Evolutionary conservation across 352 stramenopile species (phyloP), one percentile per base, ranked within the genome.

Genomic region (Blastocystis sp.): DNA sequence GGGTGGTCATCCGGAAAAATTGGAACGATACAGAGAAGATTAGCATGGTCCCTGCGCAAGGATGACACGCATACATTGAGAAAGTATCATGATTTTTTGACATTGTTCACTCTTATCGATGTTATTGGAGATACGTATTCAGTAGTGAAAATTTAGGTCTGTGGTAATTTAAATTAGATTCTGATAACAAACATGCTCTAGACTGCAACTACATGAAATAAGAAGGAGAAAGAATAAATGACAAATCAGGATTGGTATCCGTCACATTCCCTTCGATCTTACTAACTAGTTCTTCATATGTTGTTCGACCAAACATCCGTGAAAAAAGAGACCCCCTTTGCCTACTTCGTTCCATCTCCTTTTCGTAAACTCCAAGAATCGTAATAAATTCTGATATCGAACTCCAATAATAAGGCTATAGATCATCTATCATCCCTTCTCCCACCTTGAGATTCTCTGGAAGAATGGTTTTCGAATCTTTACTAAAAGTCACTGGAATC

Each of bases 31-130:
- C 92, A 95, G 92, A 95, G 92, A 95, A 95, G 92, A 95, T 95
- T 94, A 95, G 92, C 92, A 95, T 95, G 92, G 92, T 93, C 92
- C 90, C 92, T 93, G 92, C 91, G 92, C 92, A 95, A 94, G 92
- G 90, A 94, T 94, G 92, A 95, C 92, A 95, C 92, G 92, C 92
- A 93, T 91, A 94, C 93, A 93, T 93, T 91, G 93, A 94, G 92
- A 94, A 92, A 92, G 92, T 89, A 91, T 93, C 93, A 91, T 89
- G 88, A 90, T 93, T 92, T 94, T 95, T 95, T 94, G 93, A 89
- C 39, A n/a, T n/a, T n/a, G n/a, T n/a, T n/a, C n/a, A n/a, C n/a
- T n/a, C n/a, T n/a, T n/a, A n/a, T n/a, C n/a, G n/a, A n/a, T n/a
- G n/a, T n/a, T n/a, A n/a, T n/a, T n/a, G n/a, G n/a, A n/a, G n/a